These are phyloP conservation scores for Asterophora parasitica DNA, from an alignment of 768 basidiomycete species.

Conservation along the genomic window DNA sequence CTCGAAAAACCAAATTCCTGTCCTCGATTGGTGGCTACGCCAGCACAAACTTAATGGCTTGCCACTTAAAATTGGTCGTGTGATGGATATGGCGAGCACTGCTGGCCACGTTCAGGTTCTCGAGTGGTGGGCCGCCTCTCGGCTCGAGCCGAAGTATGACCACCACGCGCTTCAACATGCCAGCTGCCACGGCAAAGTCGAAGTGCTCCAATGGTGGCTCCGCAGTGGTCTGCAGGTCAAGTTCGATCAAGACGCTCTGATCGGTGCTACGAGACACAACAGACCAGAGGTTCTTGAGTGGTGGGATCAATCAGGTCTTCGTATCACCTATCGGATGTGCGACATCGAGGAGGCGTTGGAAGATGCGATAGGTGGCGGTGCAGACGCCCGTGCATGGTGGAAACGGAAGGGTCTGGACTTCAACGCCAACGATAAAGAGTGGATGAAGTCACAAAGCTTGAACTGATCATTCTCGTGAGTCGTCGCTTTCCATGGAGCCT, in stretches of 20 bases:
- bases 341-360: constrained; percentile 91
- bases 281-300: constrained; percentile 79
- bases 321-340: constrained; percentile 84
- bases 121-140: constrained; percentile 82
- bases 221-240: constrained; percentile 70
- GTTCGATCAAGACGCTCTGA: constrained; percentile 77
- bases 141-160: constrained; percentile 76
- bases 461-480: constrained; percentile 39
- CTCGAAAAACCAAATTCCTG: constrained; percentile 67
- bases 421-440: constrained; percentile 79
- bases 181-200: constrained; percentile 73
- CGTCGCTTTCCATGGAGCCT: not conserved
- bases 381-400: constrained; percentile 78
- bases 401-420: constrained; percentile 76
- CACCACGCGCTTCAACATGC: constrained; percentile 73
- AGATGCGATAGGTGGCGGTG: constrained; percentile 79
- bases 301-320: constrained; percentile 79
- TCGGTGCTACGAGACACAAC: constrained; percentile 77
- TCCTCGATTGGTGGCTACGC: constrained; percentile 81
- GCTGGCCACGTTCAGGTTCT: constrained; percentile 72
- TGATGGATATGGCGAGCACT: constrained; percentile 81
- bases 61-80: constrained; percentile 75
- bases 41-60: constrained; percentile 45
- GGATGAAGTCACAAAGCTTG: constrained; percentile 78
- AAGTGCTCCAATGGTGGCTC: constrained; percentile 82